Evolutionary conservation across 1,139 yeast genomes (phyloP).

Genomic region (Wickerhamomyces sp.): DNA sequence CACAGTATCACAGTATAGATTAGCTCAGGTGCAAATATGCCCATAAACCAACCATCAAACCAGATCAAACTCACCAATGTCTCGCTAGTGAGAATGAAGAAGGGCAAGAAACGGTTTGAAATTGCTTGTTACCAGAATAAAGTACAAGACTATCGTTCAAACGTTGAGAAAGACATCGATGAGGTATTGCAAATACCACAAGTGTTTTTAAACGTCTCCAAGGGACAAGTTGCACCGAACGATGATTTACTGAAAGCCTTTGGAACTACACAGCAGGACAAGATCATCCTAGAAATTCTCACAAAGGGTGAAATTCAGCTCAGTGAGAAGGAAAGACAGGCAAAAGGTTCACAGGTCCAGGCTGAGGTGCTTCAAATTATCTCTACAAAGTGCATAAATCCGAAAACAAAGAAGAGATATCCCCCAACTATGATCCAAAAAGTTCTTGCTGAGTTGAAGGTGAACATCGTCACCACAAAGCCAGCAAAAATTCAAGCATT

Average conservation of each 20-base stretch:
- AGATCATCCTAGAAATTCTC: constrained; percentile 72
- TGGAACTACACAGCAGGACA: constrained; percentile 70
- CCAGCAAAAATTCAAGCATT: constrained; percentile 86
- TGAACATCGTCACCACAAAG: constrained; percentile 73
- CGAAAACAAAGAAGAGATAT: constrained; percentile 82
- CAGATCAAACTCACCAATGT: constrained; percentile 92
- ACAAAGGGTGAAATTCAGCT: constrained; percentile 91
- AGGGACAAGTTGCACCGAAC: constrained; percentile 89
- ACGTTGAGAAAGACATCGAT: constrained; percentile 87
- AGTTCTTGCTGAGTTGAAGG: constrained; percentile 74
- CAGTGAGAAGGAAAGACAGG: constrained; percentile 87
- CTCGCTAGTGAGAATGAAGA: constrained; percentile 84
- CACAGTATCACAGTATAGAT: too few relatives aligned
- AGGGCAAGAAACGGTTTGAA: constrained; percentile 88
- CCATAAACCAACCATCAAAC: constrained; percentile 81
- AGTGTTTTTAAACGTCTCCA: constrained; percentile 87
- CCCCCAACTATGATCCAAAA: constrained; percentile 94
- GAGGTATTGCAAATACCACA: constrained; percentile 96
- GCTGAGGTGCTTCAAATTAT: constrained; percentile 82
- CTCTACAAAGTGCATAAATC: constrained; percentile 89
- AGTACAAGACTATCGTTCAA: constrained; percentile 91
- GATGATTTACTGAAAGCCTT: constrained; percentile 76
- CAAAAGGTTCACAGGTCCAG: constrained; percentile 68
- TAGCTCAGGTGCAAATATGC: too few relatives aligned
- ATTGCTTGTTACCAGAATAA: constrained; percentile 96